These are phyloP conservation scores for Neonectria coccinea DNA, from an alignment of 2,329 filamentous ascomycete species.

Conservation along the genomic window DNA sequence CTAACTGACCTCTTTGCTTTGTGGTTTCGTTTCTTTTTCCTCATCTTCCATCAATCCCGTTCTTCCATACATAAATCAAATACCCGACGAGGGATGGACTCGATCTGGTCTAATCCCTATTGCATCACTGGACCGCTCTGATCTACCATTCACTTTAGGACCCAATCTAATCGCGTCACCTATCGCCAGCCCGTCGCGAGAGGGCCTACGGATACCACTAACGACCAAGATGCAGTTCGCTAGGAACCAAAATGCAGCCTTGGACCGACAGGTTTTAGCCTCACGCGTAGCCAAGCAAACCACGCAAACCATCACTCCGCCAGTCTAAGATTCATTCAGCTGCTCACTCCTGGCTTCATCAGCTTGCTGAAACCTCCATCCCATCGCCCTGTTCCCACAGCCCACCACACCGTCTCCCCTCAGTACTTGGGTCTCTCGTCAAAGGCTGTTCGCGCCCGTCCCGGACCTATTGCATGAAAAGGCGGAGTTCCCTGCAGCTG, in stretches of 20 bases:
- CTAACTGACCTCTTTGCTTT: constrained; percentile 19
- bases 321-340: constrained; percentile 23
- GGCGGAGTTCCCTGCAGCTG: constrained; percentile 6
- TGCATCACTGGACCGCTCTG: neutral
- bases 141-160: neutral
- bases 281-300: constrained; percentile 10
- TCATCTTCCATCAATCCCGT: neutral
- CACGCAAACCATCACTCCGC: constrained; percentile 6
- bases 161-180: neutral
- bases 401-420: neutral
- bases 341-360: constrained; percentile 5
- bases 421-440: neutral
- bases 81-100: neutral
- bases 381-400: neutral
- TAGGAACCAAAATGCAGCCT: constrained; percentile 10
- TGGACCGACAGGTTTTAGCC: constrained; percentile 1
- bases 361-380: constrained; percentile 7
- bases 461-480: constrained; percentile 1
- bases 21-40: constrained; percentile 9
- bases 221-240: constrained; percentile 12
- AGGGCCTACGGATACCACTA: constrained; percentile 5
- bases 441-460: neutral
- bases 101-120: neutral
- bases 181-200: neutral
- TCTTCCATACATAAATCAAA: neutral